Percentiles rank a stretch among this genome's conserved stretches.
Evolutionary conservation across 768 basidiomycete species (phyloP).

Genomic region (Tricholoma saponaceum): DNA sequence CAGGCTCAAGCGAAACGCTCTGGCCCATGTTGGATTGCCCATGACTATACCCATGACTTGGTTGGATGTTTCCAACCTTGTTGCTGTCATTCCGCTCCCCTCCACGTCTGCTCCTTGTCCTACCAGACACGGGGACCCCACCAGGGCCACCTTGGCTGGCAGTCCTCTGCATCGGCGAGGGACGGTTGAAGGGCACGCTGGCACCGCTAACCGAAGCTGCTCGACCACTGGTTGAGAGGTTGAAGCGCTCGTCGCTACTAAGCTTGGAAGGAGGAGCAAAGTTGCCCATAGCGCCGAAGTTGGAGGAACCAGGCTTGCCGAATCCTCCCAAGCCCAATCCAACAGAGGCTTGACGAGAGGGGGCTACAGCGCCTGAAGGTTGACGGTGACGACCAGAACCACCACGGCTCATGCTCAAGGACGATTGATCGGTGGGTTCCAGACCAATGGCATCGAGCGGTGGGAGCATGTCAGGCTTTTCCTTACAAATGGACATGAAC

Average conservation of each 20-base stretch:
- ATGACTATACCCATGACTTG: slow-evolving; percentile 32
- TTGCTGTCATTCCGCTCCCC: slow-evolving; percentile 62
- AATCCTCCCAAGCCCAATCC: slow-evolving; percentile 43
- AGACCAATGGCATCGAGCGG: slow-evolving; percentile 89
- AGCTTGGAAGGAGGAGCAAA: slow-evolving; percentile 55
- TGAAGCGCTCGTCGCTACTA: slow-evolving; percentile 69
- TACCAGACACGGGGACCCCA: slow-evolving; percentile 40
- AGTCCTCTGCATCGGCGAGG: slow-evolving; percentile 63
- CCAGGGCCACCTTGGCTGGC: slow-evolving; percentile 62
- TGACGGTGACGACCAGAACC: slow-evolving; percentile 61
- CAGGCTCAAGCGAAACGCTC: slow-evolving; percentile 48
- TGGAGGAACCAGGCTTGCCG: slow-evolving; percentile 41
- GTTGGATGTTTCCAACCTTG: slow-evolving; percentile 31
- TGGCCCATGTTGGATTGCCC: slow-evolving; percentile 25
- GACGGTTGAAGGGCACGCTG: slow-evolving; percentile 49
- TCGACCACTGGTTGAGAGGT: slow-evolving; percentile 39
- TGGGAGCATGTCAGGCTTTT: slow-evolving; percentile 89
- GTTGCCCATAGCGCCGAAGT: slow-evolving; percentile 56
- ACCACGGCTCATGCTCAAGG: slow-evolving; percentile 50
- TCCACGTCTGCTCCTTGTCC: slow-evolving; percentile 82
- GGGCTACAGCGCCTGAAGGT: slow-evolving; percentile 38
- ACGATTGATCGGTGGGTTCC: slow-evolving; percentile 65
- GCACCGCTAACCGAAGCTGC: slow-evolving; percentile 54
- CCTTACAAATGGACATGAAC: slow-evolving; percentile 92
- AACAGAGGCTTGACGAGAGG: slow-evolving; percentile 44